Conservation (phyloP, 768 basidiomycete species). For the Lactarius deliciosus region DNA sequence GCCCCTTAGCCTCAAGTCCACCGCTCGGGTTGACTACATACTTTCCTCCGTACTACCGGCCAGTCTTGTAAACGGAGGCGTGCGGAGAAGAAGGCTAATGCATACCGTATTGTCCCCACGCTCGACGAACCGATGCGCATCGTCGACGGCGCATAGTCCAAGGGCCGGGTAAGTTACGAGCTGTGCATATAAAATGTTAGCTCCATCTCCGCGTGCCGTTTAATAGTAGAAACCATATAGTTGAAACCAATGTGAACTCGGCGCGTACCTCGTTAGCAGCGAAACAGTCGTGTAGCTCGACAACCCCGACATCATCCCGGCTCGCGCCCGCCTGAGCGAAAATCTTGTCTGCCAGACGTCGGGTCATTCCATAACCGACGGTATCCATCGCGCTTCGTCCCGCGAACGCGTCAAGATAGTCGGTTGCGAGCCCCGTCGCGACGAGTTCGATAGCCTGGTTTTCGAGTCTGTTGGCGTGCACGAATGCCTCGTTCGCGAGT, state of each 20-base stretch:
- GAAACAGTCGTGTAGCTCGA: constrained; percentile 88
- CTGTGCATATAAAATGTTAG: too few species aligned
- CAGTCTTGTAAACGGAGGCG: background rate
- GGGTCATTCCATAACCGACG: constrained; percentile 76
- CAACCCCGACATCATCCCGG: constrained; percentile 74
- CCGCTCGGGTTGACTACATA: constrained; percentile 84
- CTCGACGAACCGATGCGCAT: too few species aligned
- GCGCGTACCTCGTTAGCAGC: constrained; percentile 68
- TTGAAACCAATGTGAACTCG: background rate
- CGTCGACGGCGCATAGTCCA: too few species aligned
- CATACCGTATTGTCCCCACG: constrained; percentile 79
- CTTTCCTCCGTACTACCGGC: constrained; percentile 71
- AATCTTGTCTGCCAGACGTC: constrained; percentile 62
- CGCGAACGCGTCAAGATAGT: constrained; percentile 63
- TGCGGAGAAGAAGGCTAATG: constrained; percentile 1
- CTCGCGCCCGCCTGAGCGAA: constrained; percentile 68
- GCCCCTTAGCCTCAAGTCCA: constrained; percentile 84
- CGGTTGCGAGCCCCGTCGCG: constrained; percentile 63
- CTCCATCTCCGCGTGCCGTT: too few species aligned
- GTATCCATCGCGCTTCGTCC: constrained; percentile 73
- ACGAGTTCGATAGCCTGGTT: constrained; percentile 88
- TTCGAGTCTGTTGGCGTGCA: constrained; percentile 66
- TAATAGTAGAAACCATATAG: too few species aligned
- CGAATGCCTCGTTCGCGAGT: constrained; percentile 77
- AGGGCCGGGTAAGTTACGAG: too few species aligned